These are phyloP conservation scores for Carex scoparia DNA, from an alignment of 176 grass and related monocot species.

Conservation along the genomic window DNA sequence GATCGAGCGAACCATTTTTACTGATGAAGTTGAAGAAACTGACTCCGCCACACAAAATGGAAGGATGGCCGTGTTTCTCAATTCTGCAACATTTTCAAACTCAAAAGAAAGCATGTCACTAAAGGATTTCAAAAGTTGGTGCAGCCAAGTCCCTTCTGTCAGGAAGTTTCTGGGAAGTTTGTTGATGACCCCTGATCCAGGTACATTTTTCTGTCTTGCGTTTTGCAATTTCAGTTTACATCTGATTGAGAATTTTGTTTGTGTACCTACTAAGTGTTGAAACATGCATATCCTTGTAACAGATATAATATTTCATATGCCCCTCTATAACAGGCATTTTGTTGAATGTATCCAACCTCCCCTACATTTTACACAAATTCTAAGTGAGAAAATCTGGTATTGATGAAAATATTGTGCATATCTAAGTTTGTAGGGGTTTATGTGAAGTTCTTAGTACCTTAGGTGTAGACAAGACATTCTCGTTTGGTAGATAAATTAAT, in stretches of 20 bases:
- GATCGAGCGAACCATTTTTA: constrained; percentile 65
- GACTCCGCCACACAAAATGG: constrained; percentile 25
- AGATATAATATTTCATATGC: background rate
- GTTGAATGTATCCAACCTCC: background rate
- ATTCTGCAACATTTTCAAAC: constrained; percentile 61
- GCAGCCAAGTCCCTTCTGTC: constrained; percentile 53
- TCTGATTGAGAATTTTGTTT: background rate
- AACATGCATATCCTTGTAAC: background rate
- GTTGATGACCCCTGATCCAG: constrained; percentile 66
- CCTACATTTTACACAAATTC: background rate
- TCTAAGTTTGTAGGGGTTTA: background rate
- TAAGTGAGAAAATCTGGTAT: background rate
- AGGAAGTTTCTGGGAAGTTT: constrained; percentile 83
- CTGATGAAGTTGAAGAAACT: constrained; percentile 31
- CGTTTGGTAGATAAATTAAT: background rate
- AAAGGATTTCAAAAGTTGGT: constrained; percentile 80
- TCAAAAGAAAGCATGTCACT: constrained; percentile 58
- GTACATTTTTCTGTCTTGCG: constrained; percentile 20
- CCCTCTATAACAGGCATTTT: background rate
- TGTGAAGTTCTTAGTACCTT: background rate
- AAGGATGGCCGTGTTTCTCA: constrained; percentile 56
- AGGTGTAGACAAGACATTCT: background rate
- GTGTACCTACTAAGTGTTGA: background rate
- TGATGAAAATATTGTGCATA: background rate
- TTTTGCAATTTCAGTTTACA: background rate